phyloP scores from a whole-genome alignment of 805 yeast species.

The Yamadazyma laniorum region DNA sequence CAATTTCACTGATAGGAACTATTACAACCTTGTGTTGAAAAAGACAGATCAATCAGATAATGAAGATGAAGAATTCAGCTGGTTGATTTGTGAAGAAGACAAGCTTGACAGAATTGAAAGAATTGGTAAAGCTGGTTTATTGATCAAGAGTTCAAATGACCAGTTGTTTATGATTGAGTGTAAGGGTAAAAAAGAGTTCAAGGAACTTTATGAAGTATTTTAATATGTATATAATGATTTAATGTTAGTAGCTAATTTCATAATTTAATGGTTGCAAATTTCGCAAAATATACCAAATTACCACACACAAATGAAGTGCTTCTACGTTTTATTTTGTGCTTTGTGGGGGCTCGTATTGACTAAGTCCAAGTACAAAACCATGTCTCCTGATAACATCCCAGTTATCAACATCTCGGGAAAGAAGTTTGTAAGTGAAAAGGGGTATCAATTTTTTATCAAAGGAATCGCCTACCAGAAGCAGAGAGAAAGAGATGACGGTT shows the following conservation, averaged over 20 bases:
- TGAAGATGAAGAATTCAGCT: slow-evolving; percentile 18
- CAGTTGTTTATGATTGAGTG: slow-evolving; percentile 44
- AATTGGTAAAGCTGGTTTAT: slow-evolving; percentile 45
- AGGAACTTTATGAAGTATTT: slow-evolving; percentile 17
- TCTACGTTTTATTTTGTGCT: neutral
- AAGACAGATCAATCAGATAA: slow-evolving; percentile 15
- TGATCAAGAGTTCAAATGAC: slow-evolving; percentile 29
- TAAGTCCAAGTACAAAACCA: too few species aligned
- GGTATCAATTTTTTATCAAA: slow-evolving; percentile 79
- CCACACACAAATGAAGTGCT: neutral
- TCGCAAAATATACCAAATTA: too few species aligned
- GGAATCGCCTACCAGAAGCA: slow-evolving; percentile 88
- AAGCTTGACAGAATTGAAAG: slow-evolving; percentile 28
- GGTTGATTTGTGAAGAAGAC: slow-evolving; percentile 34
- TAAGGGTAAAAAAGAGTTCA: slow-evolving; percentile 42
- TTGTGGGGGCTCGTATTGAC: neutral
- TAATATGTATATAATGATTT: slow-evolving; percentile 6
- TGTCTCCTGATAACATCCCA: neutral
- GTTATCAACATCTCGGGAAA: slow-evolving; percentile 22
- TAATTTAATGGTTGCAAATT: slow-evolving; percentile 7
- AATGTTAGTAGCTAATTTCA: neutral
- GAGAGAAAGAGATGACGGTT: slow-evolving; percentile 41
- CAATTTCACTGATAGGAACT: slow-evolving; percentile 20
- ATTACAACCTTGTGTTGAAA: slow-evolving; percentile 28
- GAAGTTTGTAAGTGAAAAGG: slow-evolving; percentile 72